Percentiles rank a stretch among this genome's conserved stretches.
Evolutionary conservation across 1,139 yeast species (phyloP).

Genomic region (Pneumocystis wakefieldiae): DNA sequence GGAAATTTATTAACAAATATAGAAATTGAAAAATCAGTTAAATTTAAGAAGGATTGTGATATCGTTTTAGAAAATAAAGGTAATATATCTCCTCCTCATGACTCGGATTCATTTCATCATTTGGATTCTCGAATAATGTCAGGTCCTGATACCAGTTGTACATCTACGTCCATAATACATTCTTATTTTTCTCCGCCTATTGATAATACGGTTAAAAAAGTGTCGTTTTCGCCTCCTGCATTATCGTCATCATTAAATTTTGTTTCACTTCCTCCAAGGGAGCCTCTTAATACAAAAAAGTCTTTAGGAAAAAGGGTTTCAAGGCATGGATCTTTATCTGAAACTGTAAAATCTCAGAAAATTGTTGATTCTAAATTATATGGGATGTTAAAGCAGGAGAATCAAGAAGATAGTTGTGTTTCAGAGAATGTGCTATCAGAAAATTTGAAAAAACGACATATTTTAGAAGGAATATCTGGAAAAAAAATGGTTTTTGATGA

Average conservation of each 20-base stretch:
- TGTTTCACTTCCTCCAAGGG: constrained; percentile 2
- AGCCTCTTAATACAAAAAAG: constrained; percentile 2
- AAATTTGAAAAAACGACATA: not conserved
- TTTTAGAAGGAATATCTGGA: not conserved
- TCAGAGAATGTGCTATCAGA: not conserved
- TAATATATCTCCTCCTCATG: not conserved
- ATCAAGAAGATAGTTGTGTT: not conserved
- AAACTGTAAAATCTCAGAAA: constrained; percentile 10
- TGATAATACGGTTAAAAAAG: not conserved
- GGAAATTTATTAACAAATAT: not conserved
- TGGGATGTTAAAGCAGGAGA: not conserved
- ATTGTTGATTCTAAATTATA: not conserved
- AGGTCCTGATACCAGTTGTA: not conserved
- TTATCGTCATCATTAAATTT: not conserved
- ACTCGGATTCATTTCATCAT: not conserved
- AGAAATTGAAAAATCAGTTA: not conserved
- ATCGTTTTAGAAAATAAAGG: not conserved
- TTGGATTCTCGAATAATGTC: not conserved
- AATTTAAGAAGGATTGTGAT: not conserved
- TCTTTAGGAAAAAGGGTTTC: constrained; percentile 1
- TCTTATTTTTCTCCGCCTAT: not conserved
- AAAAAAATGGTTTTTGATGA: not conserved
- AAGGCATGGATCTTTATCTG: constrained; percentile 11
- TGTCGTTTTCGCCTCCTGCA: not conserved
- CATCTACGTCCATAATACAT: not conserved